Evolutionary conservation across 129 eudicot genomes (phyloP).

Genomic region (Apium graveolens): DNA sequence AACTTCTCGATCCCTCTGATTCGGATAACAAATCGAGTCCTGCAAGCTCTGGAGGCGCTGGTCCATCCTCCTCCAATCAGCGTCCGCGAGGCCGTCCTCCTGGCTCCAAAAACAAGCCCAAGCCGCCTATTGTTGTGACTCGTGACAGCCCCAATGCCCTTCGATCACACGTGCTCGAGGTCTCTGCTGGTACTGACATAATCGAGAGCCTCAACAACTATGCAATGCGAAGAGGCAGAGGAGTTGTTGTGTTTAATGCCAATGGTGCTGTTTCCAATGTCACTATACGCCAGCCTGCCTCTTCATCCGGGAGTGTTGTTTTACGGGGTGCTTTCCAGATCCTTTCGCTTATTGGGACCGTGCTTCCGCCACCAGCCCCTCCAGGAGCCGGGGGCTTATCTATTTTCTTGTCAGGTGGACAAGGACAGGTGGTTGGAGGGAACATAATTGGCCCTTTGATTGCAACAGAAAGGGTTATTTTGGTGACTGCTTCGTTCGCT

Average conservation of each 20-base stretch:
- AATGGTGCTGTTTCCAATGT: conserved; percentile 19
- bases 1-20: not conserved
- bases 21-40: not conserved
- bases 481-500: conserved; percentile 18
- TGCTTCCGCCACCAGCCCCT: conserved; percentile 26
- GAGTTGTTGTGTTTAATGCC: conserved; percentile 14
- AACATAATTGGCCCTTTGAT: conserved; percentile 16
- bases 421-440: conserved; percentile 25
- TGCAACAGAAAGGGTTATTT: conserved; percentile 16
- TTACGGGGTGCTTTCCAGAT: conserved; percentile 17
- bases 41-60: not conserved
- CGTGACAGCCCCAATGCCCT: conserved; percentile 14
- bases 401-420: conserved; percentile 12
- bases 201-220: not conserved
- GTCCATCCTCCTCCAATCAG: not conserved
- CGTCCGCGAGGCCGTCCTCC: conserved; percentile 11
- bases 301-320: conserved; percentile 6
- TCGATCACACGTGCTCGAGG: conserved; percentile 16
- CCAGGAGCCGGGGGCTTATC: conserved; percentile 16
- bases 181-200: conserved; percentile 16
- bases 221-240: conserved; percentile 14
- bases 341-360: conserved; percentile 13
- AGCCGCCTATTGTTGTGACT: not conserved
- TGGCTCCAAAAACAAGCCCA: conserved; percentile 12
- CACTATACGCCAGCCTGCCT: conserved; percentile 10